Conservation (phyloP, 2,329 filamentous ascomycete genomes). For the Juglanconis sp. region DNA sequence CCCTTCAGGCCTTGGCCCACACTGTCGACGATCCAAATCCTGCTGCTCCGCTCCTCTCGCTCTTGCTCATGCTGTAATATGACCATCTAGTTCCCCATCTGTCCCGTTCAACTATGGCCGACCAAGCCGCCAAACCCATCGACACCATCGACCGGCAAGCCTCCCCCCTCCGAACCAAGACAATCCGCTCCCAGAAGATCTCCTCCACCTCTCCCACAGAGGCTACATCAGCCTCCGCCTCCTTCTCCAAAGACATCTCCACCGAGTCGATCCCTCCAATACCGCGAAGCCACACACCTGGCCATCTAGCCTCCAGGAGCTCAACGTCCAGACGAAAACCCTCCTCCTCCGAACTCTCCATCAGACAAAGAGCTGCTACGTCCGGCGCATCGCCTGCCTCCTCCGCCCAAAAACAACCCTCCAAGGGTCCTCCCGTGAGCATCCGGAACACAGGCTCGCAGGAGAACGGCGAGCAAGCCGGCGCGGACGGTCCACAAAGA, state of each 20-base stretch:
- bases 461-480: conserved; percentile 21
- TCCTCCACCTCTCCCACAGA: conserved; percentile 33
- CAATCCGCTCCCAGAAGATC: conserved; percentile 54
- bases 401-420: conserved; percentile 24
- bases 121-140: conserved; percentile 30
- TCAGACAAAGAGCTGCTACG: conserved; percentile 51
- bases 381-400: conserved; percentile 36
- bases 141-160: conserved; percentile 24
- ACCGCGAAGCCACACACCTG: conserved; percentile 59
- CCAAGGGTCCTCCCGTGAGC: conserved; percentile 13
- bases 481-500: conserved; percentile 25
- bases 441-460: conserved; percentile 11
- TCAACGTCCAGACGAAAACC: conserved; percentile 48
- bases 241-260: conserved; percentile 24
- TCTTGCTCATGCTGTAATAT: conserved; percentile 20
- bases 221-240: conserved; percentile 14
- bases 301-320: conserved; percentile 58
- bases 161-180: conserved; percentile 41
- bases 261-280: conserved; percentile 34
- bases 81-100: conserved; percentile 22
- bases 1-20: neutral
- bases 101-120: conserved; percentile 37
- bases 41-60: too few relatives aligned
- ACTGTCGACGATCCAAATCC: too few relatives aligned
- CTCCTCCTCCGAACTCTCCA: conserved; percentile 43